A percentile compares a stretch with the other conserved stretches of the same genome.
These are phyloP conservation scores for Cerrena zonata DNA, from an alignment of 1,284 basidiomycete genomes.

Conservation along the genomic window DNA sequence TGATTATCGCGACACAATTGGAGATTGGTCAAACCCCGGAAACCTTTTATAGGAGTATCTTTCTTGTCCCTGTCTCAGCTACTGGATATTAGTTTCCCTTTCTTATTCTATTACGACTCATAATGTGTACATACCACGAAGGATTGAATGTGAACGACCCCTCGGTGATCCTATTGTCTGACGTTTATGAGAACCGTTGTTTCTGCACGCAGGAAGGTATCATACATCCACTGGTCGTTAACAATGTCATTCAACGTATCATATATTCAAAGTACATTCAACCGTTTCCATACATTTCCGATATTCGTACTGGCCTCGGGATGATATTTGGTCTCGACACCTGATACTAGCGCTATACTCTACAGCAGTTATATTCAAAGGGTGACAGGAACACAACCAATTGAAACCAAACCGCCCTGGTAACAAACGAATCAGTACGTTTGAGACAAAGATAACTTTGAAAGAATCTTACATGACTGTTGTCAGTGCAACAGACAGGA, in stretches of 20 bases:
- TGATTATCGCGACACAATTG: too few relatives aligned
- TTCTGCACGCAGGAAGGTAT: too few relatives aligned
- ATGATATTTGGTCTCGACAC: not conserved
- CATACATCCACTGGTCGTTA: too few relatives aligned
- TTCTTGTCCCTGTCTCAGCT: not conserved
- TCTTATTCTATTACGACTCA: not conserved
- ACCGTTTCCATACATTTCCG: too few relatives aligned
- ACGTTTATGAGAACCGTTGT: too few relatives aligned
- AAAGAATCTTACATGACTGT: conserved; percentile 4
- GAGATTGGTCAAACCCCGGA: not conserved
- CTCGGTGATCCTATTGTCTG: not conserved
- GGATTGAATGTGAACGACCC: not conserved
- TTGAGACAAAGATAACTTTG: too few relatives aligned
- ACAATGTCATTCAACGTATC: too few relatives aligned
- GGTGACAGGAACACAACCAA: conserved; percentile 17
- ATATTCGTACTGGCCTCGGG: not conserved
- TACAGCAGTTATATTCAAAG: conserved; percentile 2
- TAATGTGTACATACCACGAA: not conserved
- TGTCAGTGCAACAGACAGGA: conserved; percentile 7
- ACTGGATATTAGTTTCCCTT: not conserved
- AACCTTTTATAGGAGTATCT: not conserved
- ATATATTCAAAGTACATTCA: too few relatives aligned
- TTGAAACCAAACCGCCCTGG: conserved; percentile 21
- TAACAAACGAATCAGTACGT: too few relatives aligned
- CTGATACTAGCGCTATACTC: not conserved